These are phyloP conservation scores for Quercus variabilis DNA, from an alignment of 306 rosid species.

Conservation along the genomic window DNA sequence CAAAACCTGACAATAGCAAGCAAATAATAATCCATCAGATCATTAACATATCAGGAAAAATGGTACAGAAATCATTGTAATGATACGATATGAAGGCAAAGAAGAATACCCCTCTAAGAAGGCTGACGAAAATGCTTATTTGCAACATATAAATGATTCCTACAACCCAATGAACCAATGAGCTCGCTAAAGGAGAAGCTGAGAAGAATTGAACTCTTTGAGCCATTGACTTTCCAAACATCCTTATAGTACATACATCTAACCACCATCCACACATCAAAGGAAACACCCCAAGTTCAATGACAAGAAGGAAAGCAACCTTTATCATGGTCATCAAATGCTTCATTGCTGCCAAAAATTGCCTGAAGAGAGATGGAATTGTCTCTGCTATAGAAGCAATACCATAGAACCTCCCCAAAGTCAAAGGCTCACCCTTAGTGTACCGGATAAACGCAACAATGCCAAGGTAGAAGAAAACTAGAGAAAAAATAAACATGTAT, in stretches of 20 bases:
- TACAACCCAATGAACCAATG: slow-evolving; percentile 97
- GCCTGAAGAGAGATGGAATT: slow-evolving; percentile 93
- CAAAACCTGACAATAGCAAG: slow-evolving; percentile 66
- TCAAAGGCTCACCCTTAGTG: slow-evolving; percentile 90
- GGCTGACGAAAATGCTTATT: slow-evolving; percentile 98
- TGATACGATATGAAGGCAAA: slow-evolving; percentile 4
- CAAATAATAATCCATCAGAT: background rate
- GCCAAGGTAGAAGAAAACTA: slow-evolving; percentile 79
- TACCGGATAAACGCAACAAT: slow-evolving; percentile 80
- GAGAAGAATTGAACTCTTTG: slow-evolving; percentile 96
- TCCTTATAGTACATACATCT: slow-evolving; percentile 90
- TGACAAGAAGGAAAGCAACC: slow-evolving; percentile 96
- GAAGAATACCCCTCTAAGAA: slow-evolving; percentile 91
- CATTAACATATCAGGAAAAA: background rate
- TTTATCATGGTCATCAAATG: slow-evolving; percentile 99
- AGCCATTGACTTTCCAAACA: slow-evolving; percentile 96
- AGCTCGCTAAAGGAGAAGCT: slow-evolving; percentile 92
- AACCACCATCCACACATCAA: slow-evolving; percentile 99
- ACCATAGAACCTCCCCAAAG: slow-evolving; percentile 81
- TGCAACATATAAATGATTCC: slow-evolving; percentile 98
- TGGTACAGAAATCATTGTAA: slow-evolving; percentile 2
- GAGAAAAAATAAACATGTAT: slow-evolving; percentile 68
- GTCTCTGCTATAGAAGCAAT: slow-evolving; percentile 91
- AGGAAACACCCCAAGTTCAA: slow-evolving; percentile 99
- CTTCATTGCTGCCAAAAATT: slow-evolving; percentile 95